Evolutionary conservation across 2,329 filamentous ascomycete species (phyloP), one percentile per base, ranked within the genome.

Genomic region (Ascochyta lentis): DNA sequence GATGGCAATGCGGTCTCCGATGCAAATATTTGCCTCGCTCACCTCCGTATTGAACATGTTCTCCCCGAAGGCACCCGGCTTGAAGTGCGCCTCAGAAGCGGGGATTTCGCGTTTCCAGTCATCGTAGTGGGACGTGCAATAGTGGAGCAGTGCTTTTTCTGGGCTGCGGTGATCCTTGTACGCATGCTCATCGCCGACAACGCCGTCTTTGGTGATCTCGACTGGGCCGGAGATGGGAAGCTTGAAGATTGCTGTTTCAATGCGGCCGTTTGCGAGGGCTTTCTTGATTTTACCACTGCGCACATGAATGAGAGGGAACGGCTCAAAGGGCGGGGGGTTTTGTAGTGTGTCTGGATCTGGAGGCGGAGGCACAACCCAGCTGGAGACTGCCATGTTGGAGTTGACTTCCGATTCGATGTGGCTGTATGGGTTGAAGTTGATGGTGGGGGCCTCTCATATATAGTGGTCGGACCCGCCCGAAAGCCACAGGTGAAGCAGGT

Each of bases 1-100:
- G 7, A 88, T 79, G 0, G 79, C 75, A 16, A 86, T 76, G 13
- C 84, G 75, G 61, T 89, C 87, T 22, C 87, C 86, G 47, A 89
- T 86, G 70, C 86, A 89, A 0, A 89, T 76, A 60, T 86, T 89
- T 33, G 80, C 78, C 74, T 89, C 87, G 63, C 86, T 88, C 77
- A 88, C 82, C 37, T 76, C 75, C 1, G 75, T 72, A 1, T 79
- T 83, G 35, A 87, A 85, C 3, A 89, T 76, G 63, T 89, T 89
- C 74, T 89, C 86, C 6, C 86, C 86, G 59, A 89, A 89, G 0
- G 80, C 85, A 2, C 86, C 86, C 0, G 81, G 80, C 5, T 77
- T 73, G 61, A 89, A 88, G 3, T 77, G 75, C 2, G 79, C 74
- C 1, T 80, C 78, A 0, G 80, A 80, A 0, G 77, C 69, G 0